A percentile compares a stretch with the other conserved stretches of the same genome.
Evolutionary conservation across 768 basidiomycete species (phyloP).

Genomic region (Trametes cinnabarina): DNA sequence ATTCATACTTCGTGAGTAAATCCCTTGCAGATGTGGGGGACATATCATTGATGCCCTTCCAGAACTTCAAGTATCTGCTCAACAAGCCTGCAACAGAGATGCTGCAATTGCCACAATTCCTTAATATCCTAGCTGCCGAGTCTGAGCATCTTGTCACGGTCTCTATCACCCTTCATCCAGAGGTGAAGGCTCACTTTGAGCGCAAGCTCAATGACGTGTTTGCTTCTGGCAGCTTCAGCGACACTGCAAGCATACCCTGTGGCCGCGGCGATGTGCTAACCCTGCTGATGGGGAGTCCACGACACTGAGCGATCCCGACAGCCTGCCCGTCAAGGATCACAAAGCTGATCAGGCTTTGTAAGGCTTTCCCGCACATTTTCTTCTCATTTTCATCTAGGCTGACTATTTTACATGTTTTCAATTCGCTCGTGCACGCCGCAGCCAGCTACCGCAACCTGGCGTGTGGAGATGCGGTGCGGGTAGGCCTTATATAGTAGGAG

Average conservation of each 20-base stretch:
- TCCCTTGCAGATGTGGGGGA: neutral
- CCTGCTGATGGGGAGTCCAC: neutral
- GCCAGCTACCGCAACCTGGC: neutral
- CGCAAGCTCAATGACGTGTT: constrained; percentile 78
- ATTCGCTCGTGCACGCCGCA: neutral
- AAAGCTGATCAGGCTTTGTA: neutral
- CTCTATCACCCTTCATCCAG: constrained; percentile 61
- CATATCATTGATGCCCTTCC: constrained; percentile 1
- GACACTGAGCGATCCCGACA: neutral
- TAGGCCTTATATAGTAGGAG: neutral
- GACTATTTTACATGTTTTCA: neutral
- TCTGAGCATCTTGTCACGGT: constrained; percentile 83
- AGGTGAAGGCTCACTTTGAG: constrained; percentile 65
- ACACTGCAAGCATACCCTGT: constrained; percentile 80
- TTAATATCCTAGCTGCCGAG: constrained; percentile 90
- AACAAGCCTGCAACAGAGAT: constrained; percentile 74
- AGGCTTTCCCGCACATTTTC: neutral
- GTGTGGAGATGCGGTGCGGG: too few species aligned
- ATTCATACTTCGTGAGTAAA: constrained; percentile 64
- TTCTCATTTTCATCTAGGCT: neutral
- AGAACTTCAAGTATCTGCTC: constrained; percentile 95
- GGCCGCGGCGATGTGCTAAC: too few species aligned
- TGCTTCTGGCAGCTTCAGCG: constrained; percentile 79
- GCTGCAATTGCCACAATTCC: constrained; percentile 73
- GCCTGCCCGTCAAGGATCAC: neutral